Base-by-base conservation (phyloP, 148 eudicot genomes). In the Persicaria tinctoria region DNA sequence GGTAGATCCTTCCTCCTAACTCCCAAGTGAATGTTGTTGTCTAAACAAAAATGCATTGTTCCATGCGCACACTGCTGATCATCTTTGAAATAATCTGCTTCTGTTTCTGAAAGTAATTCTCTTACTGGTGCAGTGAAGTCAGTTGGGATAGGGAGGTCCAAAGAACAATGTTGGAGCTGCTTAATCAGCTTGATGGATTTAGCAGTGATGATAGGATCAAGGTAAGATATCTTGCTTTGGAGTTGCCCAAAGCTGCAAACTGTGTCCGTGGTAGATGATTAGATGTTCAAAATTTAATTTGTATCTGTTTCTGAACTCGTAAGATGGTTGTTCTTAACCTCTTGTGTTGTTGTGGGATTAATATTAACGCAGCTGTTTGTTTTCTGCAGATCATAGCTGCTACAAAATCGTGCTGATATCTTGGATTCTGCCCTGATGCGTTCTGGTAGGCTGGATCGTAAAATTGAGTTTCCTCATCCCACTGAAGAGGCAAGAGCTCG, bases 381-480 rank as follows among this genome's bases (percentile, higher is more conserved):
- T 38, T 5, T 68, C 56, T 62, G 59, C 79, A 94, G 98, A 96
- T 94, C 51, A 95, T 95, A 75, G 97, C 97, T 57, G 99, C 99
- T 66, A 95, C 99, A 68, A 95, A 23, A 95, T 71, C 80, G 99
- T 78, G 97, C 99, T 72, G 99, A 95, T 82, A 95, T 90, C 80
- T 76, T 95, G 68, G 99, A 95, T 74, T 97, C 97, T 75, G 99
- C 99, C 13, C 86, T 95, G 46, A 90, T 95, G 97, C 87, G 96
- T 12, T 90, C 99, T 77, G 99, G 99, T 75, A 88, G 99, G 8
- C 79, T 95, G 77, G 99, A 95, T 81, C 97, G 99, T 86, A 95
- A 95, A 78, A 95, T 95, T 77, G 99, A 95, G 84, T 92, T 95
- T 76, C 99, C 97, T 47, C 99, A 90, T 82, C 99, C 99, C n/a